These are phyloP conservation scores for Fulvia fulva DNA, from an alignment of 2,329 filamentous ascomycete species.

Conservation along the genomic window DNA sequence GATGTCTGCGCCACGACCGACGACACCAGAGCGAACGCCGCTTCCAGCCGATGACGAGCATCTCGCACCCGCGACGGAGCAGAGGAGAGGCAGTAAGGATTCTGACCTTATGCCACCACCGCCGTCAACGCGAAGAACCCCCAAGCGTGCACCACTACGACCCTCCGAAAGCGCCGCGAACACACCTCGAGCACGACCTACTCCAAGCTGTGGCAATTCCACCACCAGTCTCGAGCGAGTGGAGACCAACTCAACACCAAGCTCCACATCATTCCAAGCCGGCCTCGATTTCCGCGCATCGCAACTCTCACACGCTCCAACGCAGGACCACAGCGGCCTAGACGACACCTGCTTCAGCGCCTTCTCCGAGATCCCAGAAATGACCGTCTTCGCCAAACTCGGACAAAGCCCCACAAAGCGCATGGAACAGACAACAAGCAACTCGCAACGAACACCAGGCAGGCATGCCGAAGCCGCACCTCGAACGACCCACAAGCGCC, in stretches of 20 bases:
- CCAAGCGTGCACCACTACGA: slow-evolving; percentile 29
- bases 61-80: slow-evolving; percentile 8
- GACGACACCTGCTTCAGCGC: slow-evolving; percentile 77
- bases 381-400: slow-evolving; percentile 76
- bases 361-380: slow-evolving; percentile 84
- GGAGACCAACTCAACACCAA: slow-evolving; percentile 5
- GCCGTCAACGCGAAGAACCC: slow-evolving; percentile 26
- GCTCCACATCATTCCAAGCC: slow-evolving; percentile 1
- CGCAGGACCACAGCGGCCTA: slow-evolving; percentile 35
- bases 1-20: slow-evolving; percentile 3
- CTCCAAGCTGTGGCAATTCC: slow-evolving; percentile 20
- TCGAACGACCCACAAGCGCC: slow-evolving; percentile 45
- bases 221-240: slow-evolving; percentile 12
- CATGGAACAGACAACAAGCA: slow-evolving; percentile 3
- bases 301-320: slow-evolving; percentile 10
- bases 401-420: slow-evolving; percentile 51
- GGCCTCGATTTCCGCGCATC: slow-evolving; percentile 22
- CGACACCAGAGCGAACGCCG: slow-evolving; percentile 23
- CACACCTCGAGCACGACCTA: slow-evolving; percentile 23
- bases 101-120: slow-evolving; percentile 32
- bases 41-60: slow-evolving; percentile 9
- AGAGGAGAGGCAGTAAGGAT: slow-evolving; percentile 25
- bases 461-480: slow-evolving; percentile 44
- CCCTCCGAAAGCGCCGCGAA: slow-evolving; percentile 22
- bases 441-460: slow-evolving; percentile 23